These are phyloP conservation scores for Neodidymelliopsis sp. DNA, from an alignment of 2,329 filamentous ascomycete genomes.

Conservation along the genomic window DNA sequence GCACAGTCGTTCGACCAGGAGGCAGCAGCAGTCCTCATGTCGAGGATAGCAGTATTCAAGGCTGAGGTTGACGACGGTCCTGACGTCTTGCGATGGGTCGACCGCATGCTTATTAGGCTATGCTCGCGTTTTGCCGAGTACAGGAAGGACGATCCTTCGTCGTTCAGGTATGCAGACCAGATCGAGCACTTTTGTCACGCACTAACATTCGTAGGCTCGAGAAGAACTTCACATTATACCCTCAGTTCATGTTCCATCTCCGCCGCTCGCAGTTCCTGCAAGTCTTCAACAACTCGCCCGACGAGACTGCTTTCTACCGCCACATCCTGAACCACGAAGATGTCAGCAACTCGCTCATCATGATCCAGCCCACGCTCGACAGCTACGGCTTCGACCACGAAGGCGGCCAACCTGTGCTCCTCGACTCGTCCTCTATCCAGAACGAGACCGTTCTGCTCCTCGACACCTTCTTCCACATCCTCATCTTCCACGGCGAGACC, in stretches of 20 bases:
- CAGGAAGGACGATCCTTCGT: slow-evolving; percentile 95
- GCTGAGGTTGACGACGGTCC: slow-evolving; percentile 97
- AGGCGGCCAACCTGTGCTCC: slow-evolving; percentile 87
- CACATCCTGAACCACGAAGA: slow-evolving; percentile 98
- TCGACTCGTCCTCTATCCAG: slow-evolving; percentile 96
- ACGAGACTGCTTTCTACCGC: slow-evolving; percentile 98
- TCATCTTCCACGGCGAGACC: slow-evolving; percentile 98
- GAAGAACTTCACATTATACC: slow-evolving; percentile 99
- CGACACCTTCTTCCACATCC: slow-evolving; percentile 99
- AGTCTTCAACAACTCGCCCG: slow-evolving; percentile 99
- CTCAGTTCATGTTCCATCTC: slow-evolving; percentile 99
- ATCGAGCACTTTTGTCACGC: slow-evolving; percentile 70
- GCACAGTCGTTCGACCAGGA: slow-evolving; percentile 98
- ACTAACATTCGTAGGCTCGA: slow-evolving; percentile 63
- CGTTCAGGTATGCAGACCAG: slow-evolving; percentile 69
- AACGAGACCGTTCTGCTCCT: slow-evolving; percentile 91
- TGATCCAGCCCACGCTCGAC: slow-evolving; percentile 98
- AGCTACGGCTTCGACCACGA: slow-evolving; percentile 98
- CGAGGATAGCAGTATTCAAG: slow-evolving; percentile 98
- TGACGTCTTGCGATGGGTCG: slow-evolving; percentile 98
- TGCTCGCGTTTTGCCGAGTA: slow-evolving; percentile 98
- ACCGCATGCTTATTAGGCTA: slow-evolving; percentile 95
- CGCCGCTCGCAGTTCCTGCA: slow-evolving; percentile 96
- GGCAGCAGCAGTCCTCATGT: slow-evolving; percentile 96
- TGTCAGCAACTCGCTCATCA: slow-evolving; percentile 93